Evolutionary conservation across 2,329 filamentous ascomycete genomes (phyloP), one percentile per base, ranked within the genome.

Genomic region (Ustulina deusta): DNA sequence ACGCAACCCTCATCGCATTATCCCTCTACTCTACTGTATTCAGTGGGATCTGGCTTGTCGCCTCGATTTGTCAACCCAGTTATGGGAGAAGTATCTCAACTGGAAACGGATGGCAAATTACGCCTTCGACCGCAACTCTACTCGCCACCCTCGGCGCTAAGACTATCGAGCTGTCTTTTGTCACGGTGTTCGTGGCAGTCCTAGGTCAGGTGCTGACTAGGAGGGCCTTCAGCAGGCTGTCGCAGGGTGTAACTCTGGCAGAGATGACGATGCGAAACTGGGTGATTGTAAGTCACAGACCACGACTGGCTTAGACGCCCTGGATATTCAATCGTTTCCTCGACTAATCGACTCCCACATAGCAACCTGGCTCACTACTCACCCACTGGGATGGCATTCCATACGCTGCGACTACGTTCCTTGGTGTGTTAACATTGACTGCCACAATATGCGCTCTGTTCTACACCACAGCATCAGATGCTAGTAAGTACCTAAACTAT

Each of bases 211-310:
- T 91, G 0, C 79, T 95, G 17, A 93, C 88, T n/a, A 84, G 91
- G 22, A 82, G 90, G 62, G 90, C 92, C 0, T 86, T 93, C 63
- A 84, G 85, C 27, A 86, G 84, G 61, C 81, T 84, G 9, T 86
- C 88, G 0, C 80, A 82, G 2, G 92, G 92, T 1, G 86, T 94
- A 65, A 93, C 89, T 0, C 84, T 95, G 17, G 90, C 92, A 0
- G 92, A 95, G 74, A 87, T 94, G 82, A 90, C 86, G 17, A 93
- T 95, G 91, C 85, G 92, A 54, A 86, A 86, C 49, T 95, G 92
- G 92, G 86, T 91, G 22, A 87, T 90, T 54, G 79, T 80, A 40
- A 70, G 78, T 75, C 29, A 40, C 32, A 52, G 1, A 44, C 32
- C 13, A 17, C 17, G 17, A 6, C 15, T 22, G 2, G 52, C 7